Conservation (phyloP, 1,139 yeast species). For the Tardiomyces blankii region DNA sequence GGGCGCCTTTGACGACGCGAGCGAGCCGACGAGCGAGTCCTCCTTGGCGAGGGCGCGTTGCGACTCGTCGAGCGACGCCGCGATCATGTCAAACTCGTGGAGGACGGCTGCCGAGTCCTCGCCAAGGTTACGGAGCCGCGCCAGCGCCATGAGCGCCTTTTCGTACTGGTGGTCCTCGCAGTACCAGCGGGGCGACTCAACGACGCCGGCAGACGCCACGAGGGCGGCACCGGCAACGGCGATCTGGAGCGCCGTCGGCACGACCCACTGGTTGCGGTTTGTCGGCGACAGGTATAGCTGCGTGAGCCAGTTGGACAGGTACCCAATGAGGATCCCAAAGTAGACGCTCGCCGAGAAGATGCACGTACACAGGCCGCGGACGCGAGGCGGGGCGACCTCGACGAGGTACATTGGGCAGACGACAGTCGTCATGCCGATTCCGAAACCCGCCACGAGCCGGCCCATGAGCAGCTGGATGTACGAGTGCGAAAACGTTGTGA, state of each 20-base stretch:
- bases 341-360: conserved; percentile 47
- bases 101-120: conserved; percentile 40
- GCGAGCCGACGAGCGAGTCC: background rate
- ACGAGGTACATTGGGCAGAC: conserved; percentile 45
- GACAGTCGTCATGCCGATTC: conserved; percentile 47
- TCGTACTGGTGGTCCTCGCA: conserved; percentile 28
- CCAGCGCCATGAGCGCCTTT: conserved; percentile 30
- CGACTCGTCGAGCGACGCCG: conserved; percentile 29
- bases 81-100: conserved; percentile 42
- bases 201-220: conserved; percentile 30
- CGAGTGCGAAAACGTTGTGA: conserved; percentile 27
- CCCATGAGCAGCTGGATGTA: conserved; percentile 39
- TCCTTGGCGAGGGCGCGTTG: background rate
- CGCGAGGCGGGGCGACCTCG: conserved; percentile 42
- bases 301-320: conserved; percentile 36
- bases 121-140: conserved; percentile 40
- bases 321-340: conserved; percentile 42
- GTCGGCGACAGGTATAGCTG: conserved; percentile 25
- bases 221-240: conserved; percentile 35
- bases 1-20: background rate
- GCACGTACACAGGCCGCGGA: conserved; percentile 42
- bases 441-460: conserved; percentile 42
- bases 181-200: conserved; percentile 41
- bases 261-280: conserved; percentile 25
- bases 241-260: conserved; percentile 28